Conservation (phyloP, 352 stramenopile species). For the Pythium guiyangense region DNA sequence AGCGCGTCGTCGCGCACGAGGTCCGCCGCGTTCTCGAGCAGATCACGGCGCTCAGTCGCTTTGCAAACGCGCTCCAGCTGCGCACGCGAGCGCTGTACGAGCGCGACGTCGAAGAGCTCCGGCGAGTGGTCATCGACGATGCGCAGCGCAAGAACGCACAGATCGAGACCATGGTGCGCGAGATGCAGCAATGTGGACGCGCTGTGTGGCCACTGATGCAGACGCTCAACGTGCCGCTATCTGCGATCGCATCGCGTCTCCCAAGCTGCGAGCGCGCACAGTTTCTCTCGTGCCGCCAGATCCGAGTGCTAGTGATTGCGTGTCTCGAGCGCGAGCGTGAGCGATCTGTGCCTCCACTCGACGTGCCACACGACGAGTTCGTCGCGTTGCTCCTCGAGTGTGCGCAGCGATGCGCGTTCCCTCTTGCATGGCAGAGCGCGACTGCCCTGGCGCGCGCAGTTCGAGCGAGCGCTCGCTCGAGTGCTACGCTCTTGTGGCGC, state of each 20-base stretch:
- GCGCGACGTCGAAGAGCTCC: conserved; percentile 16
- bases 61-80: conserved; percentile 24
- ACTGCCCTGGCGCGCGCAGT: conserved; percentile 28
- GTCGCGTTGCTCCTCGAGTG: conserved; percentile 30
- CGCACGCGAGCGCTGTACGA: conserved; percentile 20
- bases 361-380: conserved; percentile 26
- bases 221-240: not conserved
- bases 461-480: conserved; percentile 11
- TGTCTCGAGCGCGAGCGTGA: not conserved
- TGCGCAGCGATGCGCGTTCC: conserved; percentile 26
- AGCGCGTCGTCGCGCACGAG: conserved; percentile 19
- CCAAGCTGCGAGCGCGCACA: conserved; percentile 7
- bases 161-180: conserved; percentile 20
- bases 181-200: conserved; percentile 10
- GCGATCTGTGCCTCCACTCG: not conserved
- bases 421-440: conserved; percentile 27
- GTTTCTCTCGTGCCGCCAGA: conserved; percentile 12
- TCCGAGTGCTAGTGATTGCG: conserved; percentile 2
- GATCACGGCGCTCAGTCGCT: conserved; percentile 28
- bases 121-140: conserved; percentile 24
- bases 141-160: conserved; percentile 26
- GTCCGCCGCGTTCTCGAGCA: conserved; percentile 24
- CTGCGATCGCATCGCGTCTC: conserved; percentile 7
- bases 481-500: conserved; percentile 26
- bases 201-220: conserved; percentile 19